A percentile compares a stretch with the other conserved stretches of the same genome.
These are phyloP conservation scores for Aureobasidium sp. DNA, from an alignment of 2,329 filamentous ascomycete genomes.

Conservation along the genomic window DNA sequence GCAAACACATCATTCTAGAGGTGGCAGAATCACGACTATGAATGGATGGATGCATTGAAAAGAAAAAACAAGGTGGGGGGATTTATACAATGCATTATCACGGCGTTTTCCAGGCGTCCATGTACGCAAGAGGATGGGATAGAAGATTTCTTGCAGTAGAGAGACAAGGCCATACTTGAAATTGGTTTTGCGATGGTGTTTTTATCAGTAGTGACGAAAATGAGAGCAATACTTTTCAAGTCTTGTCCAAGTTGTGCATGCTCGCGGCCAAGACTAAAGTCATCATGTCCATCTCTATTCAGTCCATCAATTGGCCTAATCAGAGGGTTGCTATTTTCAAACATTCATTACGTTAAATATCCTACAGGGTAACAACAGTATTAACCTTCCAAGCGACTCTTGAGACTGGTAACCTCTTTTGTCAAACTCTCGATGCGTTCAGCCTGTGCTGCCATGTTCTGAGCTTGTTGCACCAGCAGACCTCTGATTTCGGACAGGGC, in stretches of 20 bases:
- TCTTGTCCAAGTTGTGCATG: neutral
- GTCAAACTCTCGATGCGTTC: conserved; percentile 70
- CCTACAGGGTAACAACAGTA: neutral
- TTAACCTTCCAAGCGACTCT: conserved; percentile 56
- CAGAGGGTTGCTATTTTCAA: neutral
- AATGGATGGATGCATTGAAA: conserved; percentile 5
- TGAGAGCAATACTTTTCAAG: neutral
- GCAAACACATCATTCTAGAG: conserved; percentile 15
- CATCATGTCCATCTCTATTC: neutral
- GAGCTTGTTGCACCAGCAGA: conserved; percentile 52
- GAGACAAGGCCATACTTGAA: neutral
- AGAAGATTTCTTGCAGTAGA: neutral
- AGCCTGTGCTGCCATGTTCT: conserved; percentile 45
- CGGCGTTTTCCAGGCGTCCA: neutral
- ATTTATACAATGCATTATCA: neutral
- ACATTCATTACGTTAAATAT: neutral
- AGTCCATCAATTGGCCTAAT: neutral
- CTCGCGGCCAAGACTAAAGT: neutral
- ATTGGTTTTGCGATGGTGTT: neutral
- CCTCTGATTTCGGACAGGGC: conserved; percentile 70
- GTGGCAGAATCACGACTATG: neutral
- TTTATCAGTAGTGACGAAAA: neutral
- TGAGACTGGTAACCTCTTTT: conserved; percentile 72
- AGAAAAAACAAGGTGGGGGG: neutral
- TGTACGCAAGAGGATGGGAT: neutral